Evolutionary conservation across 2,329 filamentous ascomycete genomes (phyloP).

Genomic region (Cytospora schulzeri): DNA sequence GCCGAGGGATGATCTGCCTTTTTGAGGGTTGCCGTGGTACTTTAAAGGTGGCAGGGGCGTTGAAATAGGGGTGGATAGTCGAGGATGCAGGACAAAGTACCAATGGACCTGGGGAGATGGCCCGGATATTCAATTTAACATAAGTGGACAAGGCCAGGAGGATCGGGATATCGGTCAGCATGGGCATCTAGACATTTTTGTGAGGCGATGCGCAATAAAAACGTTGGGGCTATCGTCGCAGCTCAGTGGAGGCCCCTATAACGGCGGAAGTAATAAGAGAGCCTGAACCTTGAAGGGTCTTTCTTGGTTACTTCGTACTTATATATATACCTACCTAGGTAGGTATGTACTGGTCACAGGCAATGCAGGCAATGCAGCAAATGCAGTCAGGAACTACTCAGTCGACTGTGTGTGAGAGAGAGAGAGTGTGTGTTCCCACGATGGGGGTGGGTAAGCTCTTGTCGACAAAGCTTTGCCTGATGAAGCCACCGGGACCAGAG

Average conservation of each 20-base stretch:
- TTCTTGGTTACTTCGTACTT: background rate
- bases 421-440: background rate
- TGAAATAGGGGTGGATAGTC: conserved; percentile 16
- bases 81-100: conserved; percentile 21
- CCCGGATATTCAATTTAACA: conserved; percentile 26
- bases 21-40: conserved; percentile 5
- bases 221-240: conserved; percentile 22
- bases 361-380: no score
- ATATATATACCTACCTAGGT: background rate
- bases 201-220: conserved; percentile 18
- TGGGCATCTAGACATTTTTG: background rate
- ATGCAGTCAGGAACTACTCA: no score
- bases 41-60: conserved; percentile 18
- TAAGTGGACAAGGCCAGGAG: conserved; percentile 27
- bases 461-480: conserved; percentile 8
- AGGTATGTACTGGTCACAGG: no score
- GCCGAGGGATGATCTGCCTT: conserved; percentile 19
- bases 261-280: conserved; percentile 12
- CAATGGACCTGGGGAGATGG: conserved; percentile 22
- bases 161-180: conserved; percentile 10
- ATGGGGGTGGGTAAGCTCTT: conserved; percentile 13
- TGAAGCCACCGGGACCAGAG: background rate
- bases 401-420: no score
- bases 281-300: background rate
- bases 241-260: conserved; percentile 25